phyloP scores from a whole-genome alignment of 23 red algal species.

The Pyropia yezoensis region DNA sequence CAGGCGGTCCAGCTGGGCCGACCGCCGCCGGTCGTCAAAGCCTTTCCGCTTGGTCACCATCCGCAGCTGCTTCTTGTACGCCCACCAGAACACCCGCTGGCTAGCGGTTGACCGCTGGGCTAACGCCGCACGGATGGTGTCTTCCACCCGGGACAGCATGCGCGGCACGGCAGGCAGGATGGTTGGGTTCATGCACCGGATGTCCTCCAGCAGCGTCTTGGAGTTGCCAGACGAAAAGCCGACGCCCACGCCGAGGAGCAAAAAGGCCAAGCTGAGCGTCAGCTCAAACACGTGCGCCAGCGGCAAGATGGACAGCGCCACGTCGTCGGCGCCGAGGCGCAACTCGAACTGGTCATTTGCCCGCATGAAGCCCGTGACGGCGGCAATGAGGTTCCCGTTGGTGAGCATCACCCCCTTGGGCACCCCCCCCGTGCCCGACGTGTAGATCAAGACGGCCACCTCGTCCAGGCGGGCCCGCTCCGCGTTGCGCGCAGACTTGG shows the following conservation, averaged over 20 bases:
- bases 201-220: constrained; percentile 26
- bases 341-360: background rate
- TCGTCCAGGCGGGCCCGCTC: constrained; percentile 1
- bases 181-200: constrained; percentile 23
- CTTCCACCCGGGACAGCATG: constrained; percentile 26
- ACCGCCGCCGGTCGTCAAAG: constrained; percentile 1
- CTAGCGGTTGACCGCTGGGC: background rate
- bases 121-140: constrained; percentile 7
- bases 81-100: constrained; percentile 22
- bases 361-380: constrained; percentile 4
- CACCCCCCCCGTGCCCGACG: constrained; percentile 34
- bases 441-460: constrained; percentile 46
- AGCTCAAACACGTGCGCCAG: constrained; percentile 67
- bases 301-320: constrained; percentile 34
- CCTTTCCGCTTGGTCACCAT: constrained; percentile 1
- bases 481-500: background rate
- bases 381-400: constrained; percentile 27
- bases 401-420: constrained; percentile 56
- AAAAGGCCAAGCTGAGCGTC: constrained; percentile 7
- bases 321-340: constrained; percentile 4
- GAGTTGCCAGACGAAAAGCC: constrained; percentile 34
- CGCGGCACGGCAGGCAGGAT: constrained; percentile 36
- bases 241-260: constrained; percentile 16
- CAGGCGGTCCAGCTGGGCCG: constrained; percentile 21
- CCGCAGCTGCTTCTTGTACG: constrained; percentile 16